Evolutionary conservation across 805 yeast species (phyloP).

Genomic region (Candida golubevii): DNA sequence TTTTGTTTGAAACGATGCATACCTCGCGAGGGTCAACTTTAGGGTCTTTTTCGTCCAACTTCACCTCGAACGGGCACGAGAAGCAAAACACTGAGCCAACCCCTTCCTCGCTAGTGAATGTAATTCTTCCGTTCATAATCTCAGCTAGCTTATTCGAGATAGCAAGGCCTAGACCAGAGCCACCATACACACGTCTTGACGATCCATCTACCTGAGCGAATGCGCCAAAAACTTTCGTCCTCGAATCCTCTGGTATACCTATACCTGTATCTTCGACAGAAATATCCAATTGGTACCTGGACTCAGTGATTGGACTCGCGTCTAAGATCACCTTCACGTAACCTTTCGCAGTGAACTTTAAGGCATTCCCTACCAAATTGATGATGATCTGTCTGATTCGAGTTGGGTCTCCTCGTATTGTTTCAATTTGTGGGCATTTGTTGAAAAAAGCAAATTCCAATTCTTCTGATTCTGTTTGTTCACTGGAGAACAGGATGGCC

Average conservation of each 20-base stretch:
- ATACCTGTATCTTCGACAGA: constrained; percentile 50
- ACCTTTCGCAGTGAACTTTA: constrained; percentile 46
- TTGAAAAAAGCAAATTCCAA: constrained; percentile 44
- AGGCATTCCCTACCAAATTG: constrained; percentile 51
- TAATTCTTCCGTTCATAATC: constrained; percentile 45
- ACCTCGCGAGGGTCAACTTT: constrained; percentile 17
- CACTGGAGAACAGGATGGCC: constrained; percentile 45
- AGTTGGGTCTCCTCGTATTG: constrained; percentile 45
- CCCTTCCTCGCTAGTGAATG: constrained; percentile 44
- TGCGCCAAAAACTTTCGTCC: constrained; percentile 46
- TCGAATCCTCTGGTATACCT: constrained; percentile 45
- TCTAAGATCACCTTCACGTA: constrained; percentile 36
- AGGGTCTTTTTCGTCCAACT: constrained; percentile 15
- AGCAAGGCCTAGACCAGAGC: constrained; percentile 49
- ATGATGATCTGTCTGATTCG: constrained; percentile 48
- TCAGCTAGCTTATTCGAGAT: constrained; percentile 46
- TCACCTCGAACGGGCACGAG: constrained; percentile 28
- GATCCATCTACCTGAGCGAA: constrained; percentile 57
- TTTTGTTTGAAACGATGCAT: constrained; percentile 29
- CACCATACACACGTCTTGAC: constrained; percentile 48
- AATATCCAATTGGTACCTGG: constrained; percentile 36
- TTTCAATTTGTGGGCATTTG: constrained; percentile 34
- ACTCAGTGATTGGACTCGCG: constrained; percentile 22
- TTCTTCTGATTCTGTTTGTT: constrained; percentile 41
- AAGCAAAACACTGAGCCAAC: constrained; percentile 46